Evolutionary conservation across 768 basidiomycete species (phyloP), one percentile per base, ranked within the genome.

Genomic region (Serendipita sp.): DNA sequence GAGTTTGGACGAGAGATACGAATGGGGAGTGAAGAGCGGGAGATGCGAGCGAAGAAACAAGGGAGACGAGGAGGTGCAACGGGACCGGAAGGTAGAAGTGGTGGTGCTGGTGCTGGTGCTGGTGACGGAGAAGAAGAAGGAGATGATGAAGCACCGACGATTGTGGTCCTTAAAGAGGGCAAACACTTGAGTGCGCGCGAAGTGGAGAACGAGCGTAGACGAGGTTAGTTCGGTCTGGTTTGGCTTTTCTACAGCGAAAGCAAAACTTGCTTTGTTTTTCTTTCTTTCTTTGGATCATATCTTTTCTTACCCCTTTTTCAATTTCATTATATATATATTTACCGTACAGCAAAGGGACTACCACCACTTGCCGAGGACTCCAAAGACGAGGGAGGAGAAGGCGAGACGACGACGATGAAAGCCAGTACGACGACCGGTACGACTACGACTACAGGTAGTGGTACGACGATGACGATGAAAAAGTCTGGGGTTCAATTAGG

Each of bases 161-260:
- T 96, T 5, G 90, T 96, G 2, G 92, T 95, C 7, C 72, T 96
- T 68, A 90, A 82, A 71, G 82, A 86, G 68, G 92, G 93, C 32
- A 94, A 90, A 72, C 93, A 96, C 76, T 78, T 96, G 47, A 83
- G 82, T 1, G 85, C 80, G 67, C 75, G 80, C 64, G 89, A 95
- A 70, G 91, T 80, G 2, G 86, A 89, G 78, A 86, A 89, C 71
- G 79, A 88, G 69, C 78, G 79, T 64, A 81, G 89, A 64, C 83
- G 80, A 79, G 87, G 89, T 89, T 66, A 60, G 77, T 69, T 13
- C 38, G 13, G 38, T 5, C 5, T 41, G 13, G 5, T 13, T 41
- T 13, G 5, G 7, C 13, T 41, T 41, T 41, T 13, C 7, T 7
- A 41, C 38, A 13, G 13, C 5, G 18, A 13, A 18, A 46, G 44